phyloP scores from a whole-genome alignment of 352 stramenopile genomes.

The Chrysophaeum taylorii region DNA sequence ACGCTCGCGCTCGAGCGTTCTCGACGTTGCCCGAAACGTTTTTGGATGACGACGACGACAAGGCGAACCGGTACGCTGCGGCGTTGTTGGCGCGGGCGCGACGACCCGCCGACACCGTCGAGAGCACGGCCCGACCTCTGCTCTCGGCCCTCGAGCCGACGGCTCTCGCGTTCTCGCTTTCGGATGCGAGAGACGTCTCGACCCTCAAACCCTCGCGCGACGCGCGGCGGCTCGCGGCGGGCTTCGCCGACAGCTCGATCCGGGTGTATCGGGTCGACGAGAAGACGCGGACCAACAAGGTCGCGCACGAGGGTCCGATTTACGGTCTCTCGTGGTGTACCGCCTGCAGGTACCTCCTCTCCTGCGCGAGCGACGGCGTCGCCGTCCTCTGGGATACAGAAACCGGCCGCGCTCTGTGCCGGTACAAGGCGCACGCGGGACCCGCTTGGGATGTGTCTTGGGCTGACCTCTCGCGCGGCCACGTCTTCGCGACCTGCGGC shows the following conservation, averaged over 20 bases:
- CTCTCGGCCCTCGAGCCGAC: neutral
- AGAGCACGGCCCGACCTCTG: neutral
- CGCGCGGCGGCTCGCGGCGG: neutral
- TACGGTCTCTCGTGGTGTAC: neutral
- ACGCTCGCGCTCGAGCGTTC: too few species aligned
- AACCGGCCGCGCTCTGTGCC: neutral
- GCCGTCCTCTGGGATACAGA: neutral
- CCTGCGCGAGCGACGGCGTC: neutral
- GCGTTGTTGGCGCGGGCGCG: neutral
- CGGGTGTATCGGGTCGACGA: neutral
- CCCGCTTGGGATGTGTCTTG: neutral
- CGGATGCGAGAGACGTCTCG: neutral
- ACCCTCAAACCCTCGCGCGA: neutral
- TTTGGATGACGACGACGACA: neutral
- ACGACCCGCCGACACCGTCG: neutral
- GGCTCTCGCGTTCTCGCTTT: neutral
- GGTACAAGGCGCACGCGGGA: neutral
- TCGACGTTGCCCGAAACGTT: too few species aligned
- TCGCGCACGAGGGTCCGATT: neutral
- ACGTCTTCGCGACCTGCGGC: slow-evolving; percentile 86
- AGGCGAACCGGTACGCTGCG: neutral
- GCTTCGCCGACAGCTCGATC: neutral
- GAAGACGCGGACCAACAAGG: neutral
- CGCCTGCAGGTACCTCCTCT: neutral
- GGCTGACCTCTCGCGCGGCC: slow-evolving; percentile 47